phyloP scores from a whole-genome alignment of 2,329 filamentous ascomycete species.

The Penicillium hordei region DNA sequence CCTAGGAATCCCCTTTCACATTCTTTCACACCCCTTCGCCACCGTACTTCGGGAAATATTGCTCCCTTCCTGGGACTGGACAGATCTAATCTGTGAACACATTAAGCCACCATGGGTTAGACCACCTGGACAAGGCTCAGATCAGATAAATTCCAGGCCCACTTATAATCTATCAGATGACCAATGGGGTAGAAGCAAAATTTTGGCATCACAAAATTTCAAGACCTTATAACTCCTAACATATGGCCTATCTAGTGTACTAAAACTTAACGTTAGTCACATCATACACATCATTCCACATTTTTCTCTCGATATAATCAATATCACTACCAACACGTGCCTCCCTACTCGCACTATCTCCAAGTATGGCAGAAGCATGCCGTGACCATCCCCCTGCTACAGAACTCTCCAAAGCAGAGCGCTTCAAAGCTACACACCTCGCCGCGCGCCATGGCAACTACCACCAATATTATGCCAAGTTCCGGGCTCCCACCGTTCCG shows the following conservation, averaged over 20 bases:
- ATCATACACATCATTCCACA: conserved; percentile 8
- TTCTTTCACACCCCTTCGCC: no score
- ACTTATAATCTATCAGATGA: not conserved
- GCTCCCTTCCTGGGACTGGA: not conserved
- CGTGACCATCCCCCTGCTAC: conserved; percentile 10
- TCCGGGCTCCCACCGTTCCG: conserved; percentile 24
- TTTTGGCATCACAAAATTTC: no score
- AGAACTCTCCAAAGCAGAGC: conserved; percentile 27
- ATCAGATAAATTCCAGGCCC: not conserved
- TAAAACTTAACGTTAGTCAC: conserved; percentile 4
- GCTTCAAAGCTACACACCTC: conserved; percentile 29
- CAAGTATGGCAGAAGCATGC: conserved; percentile 23
- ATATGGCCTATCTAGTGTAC: conserved; percentile 12
- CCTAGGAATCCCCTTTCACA: not conserved
- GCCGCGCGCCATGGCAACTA: conserved; percentile 29
- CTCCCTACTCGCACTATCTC: conserved; percentile 7
- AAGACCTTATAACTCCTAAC: not conserved
- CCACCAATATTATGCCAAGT: conserved; percentile 29
- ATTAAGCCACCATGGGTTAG: not conserved
- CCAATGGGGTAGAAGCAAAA: not conserved
- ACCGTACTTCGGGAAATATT: not conserved
- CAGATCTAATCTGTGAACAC: not conserved
- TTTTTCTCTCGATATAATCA: conserved; percentile 8
- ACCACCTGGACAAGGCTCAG: not conserved
- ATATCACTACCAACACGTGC: conserved; percentile 9